Percentiles rank a stretch among this genome's conserved stretches.
Conservation (phyloP, 257 asterid genomes). For the Capsicum pubescens region DNA sequence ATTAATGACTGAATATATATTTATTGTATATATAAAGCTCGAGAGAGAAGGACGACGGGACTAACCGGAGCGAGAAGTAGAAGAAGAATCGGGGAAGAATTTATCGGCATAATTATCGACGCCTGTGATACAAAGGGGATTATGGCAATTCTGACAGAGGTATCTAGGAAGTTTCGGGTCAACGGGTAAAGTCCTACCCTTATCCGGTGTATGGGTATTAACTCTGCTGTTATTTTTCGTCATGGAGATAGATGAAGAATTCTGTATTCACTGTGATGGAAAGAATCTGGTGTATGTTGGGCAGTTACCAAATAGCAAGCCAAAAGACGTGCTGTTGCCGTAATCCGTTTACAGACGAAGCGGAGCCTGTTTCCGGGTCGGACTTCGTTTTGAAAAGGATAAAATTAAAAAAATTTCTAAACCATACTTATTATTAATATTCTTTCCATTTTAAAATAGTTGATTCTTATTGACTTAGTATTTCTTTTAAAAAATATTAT, state of each 20-base stretch:
- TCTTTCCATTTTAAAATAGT: too few relatives aligned
- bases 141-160: slow-evolving; percentile 96
- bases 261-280: not conserved
- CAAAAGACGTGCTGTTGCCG: not conserved
- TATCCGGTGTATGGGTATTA: slow-evolving; percentile 47
- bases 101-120: slow-evolving; percentile 81
- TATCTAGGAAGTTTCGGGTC: slow-evolving; percentile 96
- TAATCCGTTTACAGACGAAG: not conserved
- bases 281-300: not conserved
- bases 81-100: slow-evolving; percentile 42
- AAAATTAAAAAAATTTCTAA: too few relatives aligned
- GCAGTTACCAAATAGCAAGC: not conserved
- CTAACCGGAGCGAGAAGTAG: slow-evolving; percentile 53
- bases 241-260: not conserved
- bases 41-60: slow-evolving; percentile 16
- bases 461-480: too few relatives aligned
- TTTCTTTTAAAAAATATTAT: too few relatives aligned
- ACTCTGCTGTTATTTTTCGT: slow-evolving; percentile 55
- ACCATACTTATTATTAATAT: too few relatives aligned
- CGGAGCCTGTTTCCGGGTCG: not conserved
- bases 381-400: too few relatives aligned
- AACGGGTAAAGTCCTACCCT: slow-evolving; percentile 81
- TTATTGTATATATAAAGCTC: not conserved
- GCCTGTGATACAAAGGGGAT: slow-evolving; percentile 77
- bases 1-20: not conserved